These are phyloP conservation scores for Trifolium subterraneum DNA, from an alignment of 306 rosid genomes.

Conservation along the genomic window DNA sequence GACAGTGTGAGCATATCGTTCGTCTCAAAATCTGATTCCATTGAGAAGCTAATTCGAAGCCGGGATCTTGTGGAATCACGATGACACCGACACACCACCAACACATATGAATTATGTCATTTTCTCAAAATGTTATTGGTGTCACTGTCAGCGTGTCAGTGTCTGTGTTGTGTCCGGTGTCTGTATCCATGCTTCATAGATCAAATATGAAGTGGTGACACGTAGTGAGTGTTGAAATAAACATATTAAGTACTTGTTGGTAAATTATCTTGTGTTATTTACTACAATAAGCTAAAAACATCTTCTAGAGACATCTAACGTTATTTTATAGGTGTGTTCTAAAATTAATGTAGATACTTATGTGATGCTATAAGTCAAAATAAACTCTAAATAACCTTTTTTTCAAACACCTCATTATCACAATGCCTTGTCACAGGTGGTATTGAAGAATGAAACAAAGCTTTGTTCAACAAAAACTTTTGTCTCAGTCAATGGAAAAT, in stretches of 20 bases:
- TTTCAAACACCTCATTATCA: background rate
- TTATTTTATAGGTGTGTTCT: background rate
- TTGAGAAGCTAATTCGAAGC: constrained; percentile 40
- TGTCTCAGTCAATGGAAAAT: constrained; percentile 64
- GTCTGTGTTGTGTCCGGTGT: too few relatives aligned
- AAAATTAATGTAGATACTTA: background rate
- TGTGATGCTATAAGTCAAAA: background rate
- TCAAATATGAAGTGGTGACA: background rate
- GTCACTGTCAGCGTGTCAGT: too few relatives aligned
- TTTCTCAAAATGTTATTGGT: too few relatives aligned
- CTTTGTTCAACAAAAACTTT: constrained; percentile 64
- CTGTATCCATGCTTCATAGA: too few relatives aligned
- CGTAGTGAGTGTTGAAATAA: background rate
- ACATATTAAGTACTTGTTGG: background rate
- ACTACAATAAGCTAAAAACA: background rate
- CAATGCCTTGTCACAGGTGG: constrained; percentile 54
- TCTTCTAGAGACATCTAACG: background rate
- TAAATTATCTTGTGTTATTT: background rate
- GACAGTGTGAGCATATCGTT: constrained; percentile 54
- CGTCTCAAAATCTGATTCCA: constrained; percentile 70
- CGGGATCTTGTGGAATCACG: too few relatives aligned
- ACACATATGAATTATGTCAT: too few relatives aligned
- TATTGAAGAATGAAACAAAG: constrained; percentile 60
- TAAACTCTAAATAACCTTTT: background rate
- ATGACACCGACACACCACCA: too few relatives aligned